Evolutionary conservation across 2,329 filamentous ascomycete genomes (phyloP).

Genomic region (Diaporthe longicolla): DNA sequence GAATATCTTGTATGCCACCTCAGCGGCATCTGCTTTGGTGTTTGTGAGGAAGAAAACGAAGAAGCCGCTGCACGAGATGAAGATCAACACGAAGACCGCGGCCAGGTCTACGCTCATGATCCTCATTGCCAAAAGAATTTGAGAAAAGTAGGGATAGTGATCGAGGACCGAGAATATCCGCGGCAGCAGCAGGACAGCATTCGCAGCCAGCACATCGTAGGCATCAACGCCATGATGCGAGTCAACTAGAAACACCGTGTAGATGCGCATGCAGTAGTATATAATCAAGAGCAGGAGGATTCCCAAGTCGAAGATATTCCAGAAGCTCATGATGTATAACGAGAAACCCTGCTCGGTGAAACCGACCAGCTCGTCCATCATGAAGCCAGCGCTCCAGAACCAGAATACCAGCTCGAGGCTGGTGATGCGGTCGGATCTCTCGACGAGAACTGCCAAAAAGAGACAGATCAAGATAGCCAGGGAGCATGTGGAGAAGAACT

Average conservation of each 20-base stretch:
- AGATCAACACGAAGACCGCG: constrained; percentile 85
- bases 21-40: constrained; percentile 76
- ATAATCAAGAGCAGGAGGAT: constrained; percentile 88
- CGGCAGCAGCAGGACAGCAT: constrained; percentile 89
- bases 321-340: constrained; percentile 97
- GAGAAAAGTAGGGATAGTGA: constrained; percentile 96
- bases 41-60: constrained; percentile 93
- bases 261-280: constrained; percentile 91
- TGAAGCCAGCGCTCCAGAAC: constrained; percentile 98
- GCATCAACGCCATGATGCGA: constrained; percentile 82
- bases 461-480: constrained; percentile 87
- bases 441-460: constrained; percentile 84
- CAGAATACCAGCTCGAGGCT: constrained; percentile 90
- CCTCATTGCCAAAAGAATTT: constrained; percentile 92
- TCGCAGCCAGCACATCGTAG: constrained; percentile 94
- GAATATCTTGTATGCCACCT: constrained; percentile 91
- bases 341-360: constrained; percentile 98
- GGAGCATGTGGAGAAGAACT: constrained; percentile 89
- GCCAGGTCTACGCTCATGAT: constrained; percentile 93
- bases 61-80: constrained; percentile 93
- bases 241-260: constrained; percentile 87
- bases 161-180: constrained; percentile 94
- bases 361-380: constrained; percentile 95
- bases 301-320: constrained; percentile 95
- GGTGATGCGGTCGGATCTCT: constrained; percentile 85